Conservation (phyloP, 306 rosid genomes). For the Gynostemma pentaphyllum region DNA sequence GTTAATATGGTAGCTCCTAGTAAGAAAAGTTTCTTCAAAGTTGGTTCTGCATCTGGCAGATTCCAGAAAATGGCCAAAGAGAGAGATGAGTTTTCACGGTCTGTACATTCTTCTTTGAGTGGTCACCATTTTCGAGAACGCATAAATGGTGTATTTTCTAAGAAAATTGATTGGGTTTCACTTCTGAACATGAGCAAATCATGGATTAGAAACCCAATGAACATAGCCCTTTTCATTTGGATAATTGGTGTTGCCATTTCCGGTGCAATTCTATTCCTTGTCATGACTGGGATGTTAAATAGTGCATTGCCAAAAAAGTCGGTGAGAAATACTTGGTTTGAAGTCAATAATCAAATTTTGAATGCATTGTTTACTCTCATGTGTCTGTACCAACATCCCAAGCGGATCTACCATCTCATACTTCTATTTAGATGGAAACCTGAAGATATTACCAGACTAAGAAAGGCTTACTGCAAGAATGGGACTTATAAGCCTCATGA, state of each 20-base stretch:
- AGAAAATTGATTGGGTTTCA: conserved; percentile 59
- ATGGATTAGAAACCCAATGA: conserved; percentile 73
- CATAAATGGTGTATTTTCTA: conserved; percentile 29
- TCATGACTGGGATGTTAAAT: conserved; percentile 92
- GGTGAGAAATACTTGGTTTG: conserved; percentile 68
- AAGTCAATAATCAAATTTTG: conserved; percentile 84
- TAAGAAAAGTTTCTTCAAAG: conserved; percentile 33
- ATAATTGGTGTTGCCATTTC: conserved; percentile 64
- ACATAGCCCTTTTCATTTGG: conserved; percentile 85
- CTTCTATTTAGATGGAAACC: conserved; percentile 72
- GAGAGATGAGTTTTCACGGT: conserved; percentile 55
- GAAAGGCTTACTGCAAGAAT: conserved; percentile 69
- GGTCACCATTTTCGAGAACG: conserved; percentile 37
- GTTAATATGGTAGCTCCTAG: conserved; percentile 26
- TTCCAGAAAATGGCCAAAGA: conserved; percentile 43
- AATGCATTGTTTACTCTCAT: conserved; percentile 86
- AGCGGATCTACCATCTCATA: conserved; percentile 63
- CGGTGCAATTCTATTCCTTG: conserved; percentile 79
- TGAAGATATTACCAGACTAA: conserved; percentile 46
- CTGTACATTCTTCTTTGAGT: conserved; percentile 40
- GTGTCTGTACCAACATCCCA: conserved; percentile 89
- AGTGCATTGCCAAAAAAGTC: conserved; percentile 48
- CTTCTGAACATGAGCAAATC: conserved; percentile 37
- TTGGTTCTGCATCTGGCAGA: conserved; percentile 67
- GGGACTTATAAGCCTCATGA: conserved; percentile 85